Conservation (phyloP, 1,139 yeast species). For the Pichia kudriavzevii region DNA sequence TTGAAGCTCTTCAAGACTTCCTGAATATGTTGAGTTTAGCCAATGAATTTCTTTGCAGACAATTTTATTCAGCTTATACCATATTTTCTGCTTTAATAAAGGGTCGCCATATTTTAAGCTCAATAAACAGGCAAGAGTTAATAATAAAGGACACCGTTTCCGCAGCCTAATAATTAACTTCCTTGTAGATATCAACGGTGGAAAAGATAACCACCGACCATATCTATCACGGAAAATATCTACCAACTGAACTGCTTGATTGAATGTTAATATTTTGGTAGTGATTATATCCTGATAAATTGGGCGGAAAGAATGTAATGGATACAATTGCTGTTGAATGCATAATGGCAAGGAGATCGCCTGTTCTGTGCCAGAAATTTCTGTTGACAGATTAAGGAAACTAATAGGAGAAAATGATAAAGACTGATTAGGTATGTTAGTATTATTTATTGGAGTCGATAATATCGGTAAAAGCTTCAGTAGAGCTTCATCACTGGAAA, state of each 20-base stretch:
- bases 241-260: slow-evolving; percentile 45
- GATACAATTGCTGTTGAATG: slow-evolving; percentile 7
- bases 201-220: slow-evolving; percentile 75
- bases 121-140: slow-evolving; percentile 60
- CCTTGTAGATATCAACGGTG: slow-evolving; percentile 44
- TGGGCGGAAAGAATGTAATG: slow-evolving; percentile 8
- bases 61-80: slow-evolving; percentile 36
- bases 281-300: slow-evolving; percentile 36
- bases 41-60: slow-evolving; percentile 37
- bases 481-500: no score
- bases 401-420: slow-evolving; percentile 8
- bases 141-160: slow-evolving; percentile 48
- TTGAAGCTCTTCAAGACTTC: slow-evolving; percentile 51
- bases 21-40: slow-evolving; percentile 31
- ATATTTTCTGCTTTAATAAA: slow-evolving; percentile 30
- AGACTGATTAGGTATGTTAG: slow-evolving; percentile 8
- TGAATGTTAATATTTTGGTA: slow-evolving; percentile 41
- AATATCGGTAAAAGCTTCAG: slow-evolving; percentile 5
- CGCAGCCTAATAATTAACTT: slow-evolving; percentile 47
- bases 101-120: slow-evolving; percentile 47
- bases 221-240: slow-evolving; percentile 57
- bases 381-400: slow-evolving; percentile 1
- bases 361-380: neutral
- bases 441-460: slow-evolving; percentile 6
- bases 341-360: slow-evolving; percentile 4